Conservation (phyloP, 1,284 basidiomycete genomes). For the Rhodotorula sp. region DNA sequence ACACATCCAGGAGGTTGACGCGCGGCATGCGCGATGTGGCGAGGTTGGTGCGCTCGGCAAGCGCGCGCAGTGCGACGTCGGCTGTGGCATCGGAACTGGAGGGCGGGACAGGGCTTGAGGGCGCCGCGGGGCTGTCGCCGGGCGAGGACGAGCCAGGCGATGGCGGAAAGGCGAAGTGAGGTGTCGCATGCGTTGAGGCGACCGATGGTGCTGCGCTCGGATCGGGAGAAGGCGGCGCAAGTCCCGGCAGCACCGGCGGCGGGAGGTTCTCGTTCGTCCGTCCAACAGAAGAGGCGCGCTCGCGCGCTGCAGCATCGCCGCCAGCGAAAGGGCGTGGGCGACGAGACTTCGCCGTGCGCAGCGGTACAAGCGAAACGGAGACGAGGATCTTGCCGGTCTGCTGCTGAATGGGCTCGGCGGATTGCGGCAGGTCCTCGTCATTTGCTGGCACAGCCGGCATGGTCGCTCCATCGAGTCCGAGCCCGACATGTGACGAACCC, state of each 20-base stretch:
- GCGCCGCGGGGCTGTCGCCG: background rate
- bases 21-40: conserved; percentile 23
- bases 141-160: background rate
- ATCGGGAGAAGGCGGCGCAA: conserved; percentile 7
- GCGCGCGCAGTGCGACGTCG: background rate
- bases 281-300: background rate
- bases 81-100: no score
- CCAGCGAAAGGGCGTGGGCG: background rate
- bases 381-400: conserved; percentile 22
- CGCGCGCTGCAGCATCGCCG: background rate
- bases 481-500: background rate
- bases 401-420: background rate
- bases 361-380: conserved; percentile 35
- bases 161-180: conserved; percentile 4
- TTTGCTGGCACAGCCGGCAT: background rate
- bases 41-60: background rate
- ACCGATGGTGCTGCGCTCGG: background rate
- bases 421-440: background rate
- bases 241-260: conserved; percentile 5
- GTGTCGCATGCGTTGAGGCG: background rate
- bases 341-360: conserved; percentile 20
- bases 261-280: conserved; percentile 1
- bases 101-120: background rate
- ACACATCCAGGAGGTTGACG: conserved; percentile 40
- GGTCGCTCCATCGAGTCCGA: background rate